These are phyloP conservation scores for Amanita pseudoporphyria DNA, from an alignment of 768 basidiomycete genomes.

Conservation along the genomic window DNA sequence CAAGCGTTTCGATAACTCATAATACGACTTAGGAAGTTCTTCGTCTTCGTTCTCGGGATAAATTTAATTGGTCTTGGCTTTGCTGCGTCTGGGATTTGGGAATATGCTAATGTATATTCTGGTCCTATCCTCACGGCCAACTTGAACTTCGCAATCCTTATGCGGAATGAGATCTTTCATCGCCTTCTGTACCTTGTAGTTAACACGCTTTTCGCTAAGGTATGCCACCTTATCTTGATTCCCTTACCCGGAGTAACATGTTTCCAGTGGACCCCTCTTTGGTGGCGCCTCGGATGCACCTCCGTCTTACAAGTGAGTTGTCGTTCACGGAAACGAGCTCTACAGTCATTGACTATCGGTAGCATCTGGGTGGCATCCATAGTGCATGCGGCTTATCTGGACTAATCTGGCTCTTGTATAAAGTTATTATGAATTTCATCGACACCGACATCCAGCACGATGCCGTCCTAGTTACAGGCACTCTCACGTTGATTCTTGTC, in stretches of 20 bases:
- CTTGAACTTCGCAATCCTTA: conserved; percentile 58
- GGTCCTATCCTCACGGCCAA: conserved; percentile 68
- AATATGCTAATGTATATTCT: conserved; percentile 48
- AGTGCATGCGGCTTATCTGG: conserved; percentile 67
- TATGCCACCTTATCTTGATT: conserved; percentile 14
- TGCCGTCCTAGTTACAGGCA: conserved; percentile 51
- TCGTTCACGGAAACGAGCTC: not conserved
- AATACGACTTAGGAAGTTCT: conserved; percentile 46
- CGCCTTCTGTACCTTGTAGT: conserved; percentile 56
- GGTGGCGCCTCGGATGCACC: conserved; percentile 64
- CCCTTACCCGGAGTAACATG: conserved; percentile 8
- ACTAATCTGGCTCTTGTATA: conserved; percentile 59
- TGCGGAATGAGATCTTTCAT: conserved; percentile 74
- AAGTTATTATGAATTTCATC: conserved; percentile 47
- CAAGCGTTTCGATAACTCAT: not conserved
- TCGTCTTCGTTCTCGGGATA: conserved; percentile 47
- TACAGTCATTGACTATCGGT: conserved; percentile 9
- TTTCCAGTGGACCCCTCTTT: conserved; percentile 60
- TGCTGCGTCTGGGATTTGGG: conserved; percentile 56
- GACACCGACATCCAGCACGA: conserved; percentile 39
- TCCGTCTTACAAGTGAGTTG: conserved; percentile 54
- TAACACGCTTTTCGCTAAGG: conserved; percentile 66
- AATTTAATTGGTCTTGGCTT: conserved; percentile 56
- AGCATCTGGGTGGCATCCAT: conserved; percentile 78
- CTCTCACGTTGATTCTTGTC: conserved; percentile 47